A percentile compares a stretch with the other conserved stretches of the same genome.
These are phyloP conservation scores for Kwoniella bestiolae DNA, from an alignment of 768 basidiomycete species.

Conservation along the genomic window DNA sequence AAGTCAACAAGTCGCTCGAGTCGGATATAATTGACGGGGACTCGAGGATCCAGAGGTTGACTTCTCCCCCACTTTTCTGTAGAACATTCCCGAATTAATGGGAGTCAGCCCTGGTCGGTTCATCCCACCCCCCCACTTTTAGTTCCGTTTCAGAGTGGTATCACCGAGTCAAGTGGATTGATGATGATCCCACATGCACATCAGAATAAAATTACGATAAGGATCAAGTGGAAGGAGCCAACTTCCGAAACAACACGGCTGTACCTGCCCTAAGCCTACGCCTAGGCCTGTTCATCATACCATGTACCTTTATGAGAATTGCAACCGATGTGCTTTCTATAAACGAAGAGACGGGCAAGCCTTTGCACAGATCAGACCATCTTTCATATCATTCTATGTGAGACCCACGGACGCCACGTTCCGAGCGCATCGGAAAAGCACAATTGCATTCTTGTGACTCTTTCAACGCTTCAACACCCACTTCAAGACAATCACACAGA, in stretches of 20 bases:
- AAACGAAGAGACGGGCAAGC: too few relatives aligned
- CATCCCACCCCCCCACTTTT: background rate
- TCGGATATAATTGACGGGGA: too few relatives aligned
- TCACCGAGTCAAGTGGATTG: too few relatives aligned
- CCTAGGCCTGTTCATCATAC: too few relatives aligned
- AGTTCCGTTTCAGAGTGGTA: background rate
- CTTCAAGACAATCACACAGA: background rate
- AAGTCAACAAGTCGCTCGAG: too few relatives aligned
- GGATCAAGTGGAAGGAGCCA: background rate
- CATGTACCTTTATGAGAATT: background rate
- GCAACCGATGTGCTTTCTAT: too few relatives aligned
- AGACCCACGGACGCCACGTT: background rate
- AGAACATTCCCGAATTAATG: background rate
- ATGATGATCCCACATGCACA: background rate
- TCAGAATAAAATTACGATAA: background rate
- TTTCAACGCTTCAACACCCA: background rate
- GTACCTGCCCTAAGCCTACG: background rate
- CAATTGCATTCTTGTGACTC: background rate
- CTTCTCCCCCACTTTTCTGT: background rate
- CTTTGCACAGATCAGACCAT: too few relatives aligned
- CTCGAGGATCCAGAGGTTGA: background rate
- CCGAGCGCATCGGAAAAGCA: background rate
- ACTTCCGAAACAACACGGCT: background rate
- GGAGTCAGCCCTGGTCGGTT: too few relatives aligned
- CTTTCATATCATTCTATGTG: background rate